These are phyloP conservation scores for Collybia nuda DNA, from an alignment of 768 basidiomycete genomes.

Conservation along the genomic window DNA sequence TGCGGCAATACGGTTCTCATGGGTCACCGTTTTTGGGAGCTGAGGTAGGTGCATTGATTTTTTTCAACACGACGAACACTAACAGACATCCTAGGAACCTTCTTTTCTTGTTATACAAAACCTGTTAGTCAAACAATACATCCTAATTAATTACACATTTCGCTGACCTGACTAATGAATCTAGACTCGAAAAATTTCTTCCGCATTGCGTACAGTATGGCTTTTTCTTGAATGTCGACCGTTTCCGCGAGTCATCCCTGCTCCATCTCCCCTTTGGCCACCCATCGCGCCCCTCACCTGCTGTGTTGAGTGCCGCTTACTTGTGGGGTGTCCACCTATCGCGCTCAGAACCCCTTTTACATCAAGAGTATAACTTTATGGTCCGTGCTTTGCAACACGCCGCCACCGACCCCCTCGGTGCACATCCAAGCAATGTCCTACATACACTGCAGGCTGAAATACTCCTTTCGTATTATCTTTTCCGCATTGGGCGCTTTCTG, in stretches of 20 bases:
- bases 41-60: conserved; percentile 30
- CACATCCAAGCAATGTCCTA: conserved; percentile 47
- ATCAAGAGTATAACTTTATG: conserved; percentile 47
- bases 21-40: conserved; percentile 35
- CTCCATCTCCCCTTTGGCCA: conserved; percentile 49
- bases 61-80: not conserved
- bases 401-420: conserved; percentile 43
- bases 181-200: conserved; percentile 60
- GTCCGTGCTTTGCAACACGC: conserved; percentile 47
- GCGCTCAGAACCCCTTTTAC: conserved; percentile 33
- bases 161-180: conserved; percentile 4
- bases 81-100: conserved; percentile 33
- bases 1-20: conserved; percentile 24
- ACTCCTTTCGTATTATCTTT: conserved; percentile 66
- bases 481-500: conserved; percentile 54
- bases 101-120: conserved; percentile 33
- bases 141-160: not conserved
- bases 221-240: conserved; percentile 57
- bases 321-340: conserved; percentile 57
- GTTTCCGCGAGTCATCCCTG: conserved; percentile 48
- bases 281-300: conserved; percentile 45
- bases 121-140: conserved; percentile 27
- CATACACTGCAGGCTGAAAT: conserved; percentile 63
- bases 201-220: conserved; percentile 59
- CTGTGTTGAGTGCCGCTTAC: conserved; percentile 47